Base-by-base conservation (phyloP, 139 green algal species). In the Chlorella vulgaris region DNA sequence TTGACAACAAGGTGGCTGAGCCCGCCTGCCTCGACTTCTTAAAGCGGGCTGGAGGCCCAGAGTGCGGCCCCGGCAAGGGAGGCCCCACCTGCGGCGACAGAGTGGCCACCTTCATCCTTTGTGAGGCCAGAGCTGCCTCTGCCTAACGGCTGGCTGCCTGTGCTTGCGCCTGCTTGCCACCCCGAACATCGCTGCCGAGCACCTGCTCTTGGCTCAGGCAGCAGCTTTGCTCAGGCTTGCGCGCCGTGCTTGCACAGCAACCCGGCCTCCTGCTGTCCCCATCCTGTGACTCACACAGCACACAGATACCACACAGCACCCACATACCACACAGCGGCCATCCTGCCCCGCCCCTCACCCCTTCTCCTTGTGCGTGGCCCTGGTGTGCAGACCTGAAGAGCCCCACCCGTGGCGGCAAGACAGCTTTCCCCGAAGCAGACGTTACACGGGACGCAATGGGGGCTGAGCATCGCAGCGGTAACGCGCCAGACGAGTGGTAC, bases 11-110 rank as follows among this genome's bases (percentile, higher is more conserved):
- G 28, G 43, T 69, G 36, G 62, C 63, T 7, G 60, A 75, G 6
- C 18, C 53, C 22, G 63, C 62, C 19, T 85, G 82, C 75, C 29
- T 69, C 26, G 75, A 81, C 31, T 89, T 89, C n/a, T 69, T 89
- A 0, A 81, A 85, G 82, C 65, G 85, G 6, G 65, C 85, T 15
- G 82, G 85, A 28, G 85, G 85, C 8, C 85, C 85, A 6, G 39
- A 55, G 36, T 89, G 85, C 62, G 85, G 85, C 24, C 82, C 63
- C 55, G 58, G 66, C 33, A 50, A 29, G 24, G 85, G 85, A 42
- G 85, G 85, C n/a, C 39, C 47, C 3, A 74, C 82, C 24, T 89
- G 85, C 21, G 85, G 85, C 21, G 85, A 89, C 65, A 78, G 85
- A 22, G 42, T 84, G 28, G 78, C 78, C 13, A 89, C 85, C 28